Conservation (phyloP, 163 green algal species). For the Volvox carteri region DNA sequence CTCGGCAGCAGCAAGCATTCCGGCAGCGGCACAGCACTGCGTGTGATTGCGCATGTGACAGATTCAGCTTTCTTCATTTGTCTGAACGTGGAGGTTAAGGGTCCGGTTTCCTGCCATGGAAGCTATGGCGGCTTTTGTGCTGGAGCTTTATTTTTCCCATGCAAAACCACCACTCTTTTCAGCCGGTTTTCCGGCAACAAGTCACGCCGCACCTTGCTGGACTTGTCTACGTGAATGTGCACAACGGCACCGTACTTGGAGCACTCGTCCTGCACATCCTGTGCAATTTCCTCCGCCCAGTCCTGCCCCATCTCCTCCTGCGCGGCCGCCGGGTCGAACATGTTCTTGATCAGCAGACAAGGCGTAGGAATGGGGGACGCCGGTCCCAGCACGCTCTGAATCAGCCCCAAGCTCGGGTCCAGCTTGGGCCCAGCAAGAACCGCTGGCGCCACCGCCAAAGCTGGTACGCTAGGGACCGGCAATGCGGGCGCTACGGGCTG, state of each 20-base stretch:
- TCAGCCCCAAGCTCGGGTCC: conserved; percentile 68
- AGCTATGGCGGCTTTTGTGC: too few species aligned
- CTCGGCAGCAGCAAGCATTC: conserved; percentile 41
- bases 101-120: too few species aligned
- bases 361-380: conserved; percentile 93
- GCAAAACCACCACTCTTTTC: too few species aligned
- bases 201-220: conserved; percentile 79
- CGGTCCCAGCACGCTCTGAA: conserved; percentile 93
- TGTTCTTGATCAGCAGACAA: conserved; percentile 97
- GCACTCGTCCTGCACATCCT: conserved; percentile 95
- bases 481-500: conserved; percentile 48
- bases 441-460: not conserved
- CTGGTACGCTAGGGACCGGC: not conserved
- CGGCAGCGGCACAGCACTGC: conserved; percentile 40
- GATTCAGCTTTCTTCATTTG: not conserved
- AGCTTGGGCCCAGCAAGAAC: conserved; percentile 8
- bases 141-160: too few species aligned
- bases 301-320: conserved; percentile 81
- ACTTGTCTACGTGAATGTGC: conserved; percentile 92
- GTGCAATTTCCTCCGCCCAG: conserved; percentile 94
- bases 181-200: too few species aligned
- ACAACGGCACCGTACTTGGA: conserved; percentile 92
- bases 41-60: conserved; percentile 44
- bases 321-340: conserved; percentile 90
- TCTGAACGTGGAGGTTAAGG: too few species aligned